Percentiles rank a stretch among this genome's conserved stretches.
Evolutionary conservation across 139 green algal species (phyloP).

Genomic region (Micractinium sp.): DNA sequence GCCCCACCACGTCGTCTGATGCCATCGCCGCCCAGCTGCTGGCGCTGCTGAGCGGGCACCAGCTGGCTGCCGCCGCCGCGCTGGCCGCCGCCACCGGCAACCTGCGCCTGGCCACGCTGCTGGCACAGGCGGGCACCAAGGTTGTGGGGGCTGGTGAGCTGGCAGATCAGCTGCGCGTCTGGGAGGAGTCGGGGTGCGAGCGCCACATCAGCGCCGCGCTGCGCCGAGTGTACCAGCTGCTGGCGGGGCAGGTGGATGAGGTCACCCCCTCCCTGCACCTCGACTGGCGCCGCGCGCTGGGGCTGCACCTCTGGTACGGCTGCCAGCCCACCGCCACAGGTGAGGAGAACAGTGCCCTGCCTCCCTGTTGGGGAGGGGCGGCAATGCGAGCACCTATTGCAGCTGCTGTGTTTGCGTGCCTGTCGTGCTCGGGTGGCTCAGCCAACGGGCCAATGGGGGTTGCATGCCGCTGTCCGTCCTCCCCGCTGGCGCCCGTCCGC

Average conservation of each 20-base stretch:
- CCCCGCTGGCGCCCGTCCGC: too few species aligned
- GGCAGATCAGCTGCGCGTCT: conserved; percentile 69
- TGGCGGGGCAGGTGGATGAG: conserved; percentile 67
- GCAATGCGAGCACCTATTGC: too few species aligned
- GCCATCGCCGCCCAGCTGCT: conserved; percentile 49
- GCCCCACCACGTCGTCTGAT: neutral
- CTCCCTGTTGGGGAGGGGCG: too few species aligned
- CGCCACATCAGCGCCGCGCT: conserved; percentile 51
- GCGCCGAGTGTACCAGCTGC: conserved; percentile 68
- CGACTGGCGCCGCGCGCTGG: conserved; percentile 87
- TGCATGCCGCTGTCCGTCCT: too few species aligned
- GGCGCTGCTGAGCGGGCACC: conserved; percentile 70
- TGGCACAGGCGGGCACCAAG: conserved; percentile 56
- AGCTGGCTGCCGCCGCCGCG: conserved; percentile 52
- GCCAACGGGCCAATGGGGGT: too few species aligned
- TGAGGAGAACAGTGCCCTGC: neutral
- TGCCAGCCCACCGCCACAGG: conserved; percentile 24
- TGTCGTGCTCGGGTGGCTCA: too few species aligned
- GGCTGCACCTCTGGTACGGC: conserved; percentile 74
- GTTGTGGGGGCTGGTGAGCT: conserved; percentile 33
- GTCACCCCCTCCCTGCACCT: conserved; percentile 46
- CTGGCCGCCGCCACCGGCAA: conserved; percentile 73
- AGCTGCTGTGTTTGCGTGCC: too few species aligned
- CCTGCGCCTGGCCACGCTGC: conserved; percentile 75
- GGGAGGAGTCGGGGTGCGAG: conserved; percentile 51